Evolutionary conservation across 2,329 filamentous ascomycete genomes (phyloP).

Genomic region (Aspergillus sp.): DNA sequence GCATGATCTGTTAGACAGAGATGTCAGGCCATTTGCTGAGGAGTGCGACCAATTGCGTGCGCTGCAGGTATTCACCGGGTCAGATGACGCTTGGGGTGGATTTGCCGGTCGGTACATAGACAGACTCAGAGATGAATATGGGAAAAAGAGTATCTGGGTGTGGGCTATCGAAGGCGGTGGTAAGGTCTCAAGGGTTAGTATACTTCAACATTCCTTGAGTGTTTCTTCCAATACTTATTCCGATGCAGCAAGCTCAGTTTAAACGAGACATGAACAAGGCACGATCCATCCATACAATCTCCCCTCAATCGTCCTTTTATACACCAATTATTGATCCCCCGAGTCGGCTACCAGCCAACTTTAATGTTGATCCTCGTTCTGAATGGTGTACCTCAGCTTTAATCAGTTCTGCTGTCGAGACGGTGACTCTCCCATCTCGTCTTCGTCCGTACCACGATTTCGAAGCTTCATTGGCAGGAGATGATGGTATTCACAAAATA

Average conservation of each 20-base stretch:
- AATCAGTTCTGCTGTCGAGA: constrained; percentile 72
- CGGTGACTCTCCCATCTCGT: constrained; percentile 69
- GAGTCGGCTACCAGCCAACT: constrained; percentile 49
- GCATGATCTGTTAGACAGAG: constrained; percentile 83
- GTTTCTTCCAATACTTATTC: neutral
- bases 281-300: constrained; percentile 63
- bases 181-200: constrained; percentile 50
- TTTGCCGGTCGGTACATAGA: constrained; percentile 72
- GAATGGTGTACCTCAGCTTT: constrained; percentile 78
- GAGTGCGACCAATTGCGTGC: constrained; percentile 92
- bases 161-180: constrained; percentile 72
- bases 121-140: constrained; percentile 80
- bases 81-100: constrained; percentile 78
- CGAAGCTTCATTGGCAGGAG: constrained; percentile 47
- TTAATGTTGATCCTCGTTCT: constrained; percentile 59
- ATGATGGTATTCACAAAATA: constrained; percentile 70
- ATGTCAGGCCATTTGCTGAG: constrained; percentile 81
- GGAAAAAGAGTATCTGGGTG: constrained; percentile 79
- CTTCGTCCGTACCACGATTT: constrained; percentile 32
- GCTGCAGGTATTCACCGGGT: constrained; percentile 67
- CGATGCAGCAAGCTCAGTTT: constrained; percentile 50
- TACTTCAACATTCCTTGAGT: neutral
- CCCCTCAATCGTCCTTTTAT: constrained; percentile 68
- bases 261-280: constrained; percentile 69
- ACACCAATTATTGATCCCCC: constrained; percentile 68